Base-by-base conservation (phyloP, 139 green algal species). In the Volvox reticuliferus region DNA sequence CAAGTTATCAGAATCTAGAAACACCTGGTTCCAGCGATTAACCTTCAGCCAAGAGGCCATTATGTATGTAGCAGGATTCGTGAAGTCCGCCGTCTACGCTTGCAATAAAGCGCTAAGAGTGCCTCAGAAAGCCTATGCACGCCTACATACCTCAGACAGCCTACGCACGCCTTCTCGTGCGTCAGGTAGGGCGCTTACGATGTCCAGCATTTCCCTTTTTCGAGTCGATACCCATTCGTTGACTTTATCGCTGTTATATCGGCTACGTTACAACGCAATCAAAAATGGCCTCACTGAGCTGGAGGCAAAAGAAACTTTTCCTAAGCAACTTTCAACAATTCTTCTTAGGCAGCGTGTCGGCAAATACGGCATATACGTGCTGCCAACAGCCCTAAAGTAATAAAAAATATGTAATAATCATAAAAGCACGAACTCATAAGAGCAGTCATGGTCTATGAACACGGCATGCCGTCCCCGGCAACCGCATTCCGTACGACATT, bases 121-220 rank as follows among this genome's bases (percentile, higher is more conserved):
- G 82, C 85, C 85, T 67, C 17, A 20, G 85, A 82, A 9, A 89
- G 71, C 36, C n/a, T n/a, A n/a, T n/a, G n/a, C n/a, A n/a, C n/a
- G n/a, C n/a, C n/a, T n/a, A n/a, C n/a, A n/a, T n/a, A n/a, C n/a
- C n/a, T n/a, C n/a, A n/a, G n/a, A n/a, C n/a, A n/a, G n/a, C n/a
- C 85, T 24, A 18, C 85, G 44, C 85, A 89, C 85, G 12, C 85
- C 69, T 61, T 89, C 85, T 1, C 69, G 71, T 9, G 85, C 69
- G 16, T 89, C 85, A 5, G 85, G 85, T 1, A 89, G 44, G 6
- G 18, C 26, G 1, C 28, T 44, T 2, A 89, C 69, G 24, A 89
- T 24, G 28, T 89, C 85, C 37, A 89, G 26, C 79, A 86, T 86
- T 71, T 33, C 62, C 44, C 44, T 62, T 28, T 26, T n/a, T 79